phyloP scores from a whole-genome alignment of 2,329 filamentous ascomycete species.

The Cordyceps fumosorosea region DNA sequence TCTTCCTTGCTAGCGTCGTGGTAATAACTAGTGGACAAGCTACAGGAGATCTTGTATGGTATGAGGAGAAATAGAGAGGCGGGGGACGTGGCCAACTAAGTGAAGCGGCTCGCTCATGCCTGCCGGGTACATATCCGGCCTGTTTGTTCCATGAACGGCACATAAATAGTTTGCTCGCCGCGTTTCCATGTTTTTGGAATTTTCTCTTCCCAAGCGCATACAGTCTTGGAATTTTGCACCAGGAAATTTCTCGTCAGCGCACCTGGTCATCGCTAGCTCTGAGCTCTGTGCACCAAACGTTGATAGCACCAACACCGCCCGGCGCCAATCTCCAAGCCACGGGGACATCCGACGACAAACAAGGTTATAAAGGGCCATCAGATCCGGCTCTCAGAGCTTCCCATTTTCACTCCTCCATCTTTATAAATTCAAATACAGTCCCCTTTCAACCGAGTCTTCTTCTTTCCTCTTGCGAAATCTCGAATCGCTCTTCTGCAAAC shows the following conservation, averaged over 20 bases:
- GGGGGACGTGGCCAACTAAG: neutral
- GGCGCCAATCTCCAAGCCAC: neutral
- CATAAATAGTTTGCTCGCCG: neutral
- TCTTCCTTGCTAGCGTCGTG: neutral
- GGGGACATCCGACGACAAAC: constrained; percentile 9
- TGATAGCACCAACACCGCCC: neutral
- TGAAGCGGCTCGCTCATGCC: neutral
- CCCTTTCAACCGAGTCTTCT: neutral
- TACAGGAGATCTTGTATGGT: neutral
- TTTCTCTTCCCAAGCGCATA: no score
- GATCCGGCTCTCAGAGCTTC: constrained; percentile 1
- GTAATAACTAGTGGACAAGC: neutral
- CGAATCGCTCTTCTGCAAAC: neutral
- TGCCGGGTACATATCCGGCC: constrained; percentile 3
- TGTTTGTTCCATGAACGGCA: neutral
- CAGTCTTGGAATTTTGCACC: no score
- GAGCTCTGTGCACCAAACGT: neutral
- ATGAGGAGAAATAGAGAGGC: neutral
- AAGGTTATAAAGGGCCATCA: neutral
- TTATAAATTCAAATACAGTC: neutral
- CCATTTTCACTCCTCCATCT: neutral
- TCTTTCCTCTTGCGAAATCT: neutral
- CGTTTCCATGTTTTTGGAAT: neutral
- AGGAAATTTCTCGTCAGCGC: neutral
- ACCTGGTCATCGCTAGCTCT: neutral